Conservation (phyloP, 257 asterid species). For the Solanum tarijense region DNA sequence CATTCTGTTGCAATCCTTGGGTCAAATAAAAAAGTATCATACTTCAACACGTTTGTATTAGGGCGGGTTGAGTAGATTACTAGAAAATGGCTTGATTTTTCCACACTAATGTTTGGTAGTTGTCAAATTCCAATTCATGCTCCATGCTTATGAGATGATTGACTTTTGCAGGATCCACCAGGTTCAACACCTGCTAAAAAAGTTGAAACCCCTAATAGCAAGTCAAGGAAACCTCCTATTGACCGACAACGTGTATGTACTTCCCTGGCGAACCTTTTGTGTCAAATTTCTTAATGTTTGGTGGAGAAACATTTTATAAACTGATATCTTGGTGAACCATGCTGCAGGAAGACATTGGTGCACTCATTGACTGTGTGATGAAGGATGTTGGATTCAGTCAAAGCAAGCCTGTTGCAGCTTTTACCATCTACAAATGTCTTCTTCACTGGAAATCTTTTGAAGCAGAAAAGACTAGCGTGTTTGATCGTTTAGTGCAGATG, state of each 20-base stretch:
- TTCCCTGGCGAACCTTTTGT: background rate
- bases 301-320: background rate
- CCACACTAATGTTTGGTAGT: background rate
- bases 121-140: background rate
- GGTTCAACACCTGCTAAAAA: slow-evolving; percentile 36
- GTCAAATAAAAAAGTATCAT: background rate
- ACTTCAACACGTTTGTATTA: background rate
- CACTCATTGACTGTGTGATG: slow-evolving; percentile 71
- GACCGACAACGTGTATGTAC: slow-evolving; percentile 74
- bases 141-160: background rate
- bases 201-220: slow-evolving; percentile 73
- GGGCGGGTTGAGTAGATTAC: background rate
- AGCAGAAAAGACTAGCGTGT: slow-evolving; percentile 96
- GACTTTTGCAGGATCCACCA: slow-evolving; percentile 47
- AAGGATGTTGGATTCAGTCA: slow-evolving; percentile 93
- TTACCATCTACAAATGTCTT: slow-evolving; percentile 92
- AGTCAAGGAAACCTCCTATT: slow-evolving; percentile 65
- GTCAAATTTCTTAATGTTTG: background rate
- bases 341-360: slow-evolving; percentile 91
- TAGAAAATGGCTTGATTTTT: background rate
- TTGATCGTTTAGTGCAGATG: slow-evolving; percentile 97
- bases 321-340: slow-evolving; percentile 5
- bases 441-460: slow-evolving; percentile 97
- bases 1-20: background rate
- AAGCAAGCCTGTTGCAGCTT: slow-evolving; percentile 96